phyloP scores from a whole-genome alignment of 202 grass and related monocot genomes.

The Schoenoplectus triqueter region DNA sequence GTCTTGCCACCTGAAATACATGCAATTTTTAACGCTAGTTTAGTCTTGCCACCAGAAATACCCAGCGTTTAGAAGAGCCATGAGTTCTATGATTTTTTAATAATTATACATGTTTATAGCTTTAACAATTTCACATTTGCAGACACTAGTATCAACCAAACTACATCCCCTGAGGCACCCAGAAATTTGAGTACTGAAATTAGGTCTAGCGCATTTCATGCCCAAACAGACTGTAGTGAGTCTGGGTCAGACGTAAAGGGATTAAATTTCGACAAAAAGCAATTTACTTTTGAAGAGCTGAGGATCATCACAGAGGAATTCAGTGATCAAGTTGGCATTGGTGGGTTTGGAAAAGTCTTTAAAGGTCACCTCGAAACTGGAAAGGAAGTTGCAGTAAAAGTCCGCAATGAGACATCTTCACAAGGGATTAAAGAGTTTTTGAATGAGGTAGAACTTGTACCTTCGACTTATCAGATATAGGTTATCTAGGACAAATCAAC shows the following conservation, averaged over 20 bases:
- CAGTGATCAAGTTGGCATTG: slow-evolving; percentile 40
- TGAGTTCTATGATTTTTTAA: not conserved
- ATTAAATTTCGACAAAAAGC: not conserved
- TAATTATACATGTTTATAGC: not conserved
- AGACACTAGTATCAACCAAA: not conserved
- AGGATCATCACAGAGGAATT: slow-evolving; percentile 45
- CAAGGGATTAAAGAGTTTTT: slow-evolving; percentile 40
- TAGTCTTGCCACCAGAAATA: no score
- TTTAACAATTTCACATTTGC: not conserved
- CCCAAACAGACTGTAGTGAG: not conserved
- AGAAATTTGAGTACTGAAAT: not conserved
- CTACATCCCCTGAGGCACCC: no score
- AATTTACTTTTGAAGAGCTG: slow-evolving; percentile 30
- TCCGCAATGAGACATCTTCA: slow-evolving; percentile 30
- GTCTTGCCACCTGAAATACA: no score
- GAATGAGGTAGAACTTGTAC: slow-evolving; percentile 51
- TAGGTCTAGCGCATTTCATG: not conserved
- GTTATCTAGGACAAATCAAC: no score
- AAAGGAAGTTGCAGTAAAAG: slow-evolving; percentile 52
- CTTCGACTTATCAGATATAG: no score
- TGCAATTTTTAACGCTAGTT: no score
- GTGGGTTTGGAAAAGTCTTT: slow-evolving; percentile 53
- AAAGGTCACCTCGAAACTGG: slow-evolving; percentile 31
- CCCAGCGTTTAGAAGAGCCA: not conserved
- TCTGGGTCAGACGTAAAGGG: not conserved